These are phyloP conservation scores for Olyra latifolia DNA, from an alignment of 176 grass and related monocot genomes.

Conservation along the genomic window DNA sequence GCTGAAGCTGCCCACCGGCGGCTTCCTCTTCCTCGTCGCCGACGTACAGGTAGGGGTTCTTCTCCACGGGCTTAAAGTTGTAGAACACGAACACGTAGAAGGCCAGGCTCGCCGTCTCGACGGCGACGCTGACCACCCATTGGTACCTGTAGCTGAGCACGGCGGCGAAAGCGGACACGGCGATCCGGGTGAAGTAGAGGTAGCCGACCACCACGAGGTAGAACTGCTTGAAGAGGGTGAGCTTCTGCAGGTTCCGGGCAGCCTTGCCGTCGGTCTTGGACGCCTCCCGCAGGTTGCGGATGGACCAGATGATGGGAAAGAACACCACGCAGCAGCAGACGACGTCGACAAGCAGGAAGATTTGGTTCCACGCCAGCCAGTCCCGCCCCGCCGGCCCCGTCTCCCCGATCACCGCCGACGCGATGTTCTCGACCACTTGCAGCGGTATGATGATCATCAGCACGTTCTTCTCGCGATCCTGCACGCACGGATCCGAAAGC, in stretches of 20 bases:
- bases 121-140: constrained; percentile 45
- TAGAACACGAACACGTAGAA: constrained; percentile 63
- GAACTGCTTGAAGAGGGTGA: constrained; percentile 73
- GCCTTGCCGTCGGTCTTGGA: constrained; percentile 76
- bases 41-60: constrained; percentile 60
- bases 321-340: constrained; percentile 61
- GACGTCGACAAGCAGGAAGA: constrained; percentile 70
- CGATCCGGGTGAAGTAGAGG: constrained; percentile 71
- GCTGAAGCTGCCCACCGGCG: constrained; percentile 47
- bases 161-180: constrained; percentile 28
- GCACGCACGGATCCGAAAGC: background rate
- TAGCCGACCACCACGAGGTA: constrained; percentile 62
- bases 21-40: constrained; percentile 59
- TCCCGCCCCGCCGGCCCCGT: constrained; percentile 47
- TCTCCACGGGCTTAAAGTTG: constrained; percentile 57
- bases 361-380: constrained; percentile 62
- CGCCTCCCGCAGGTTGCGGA: constrained; percentile 60
- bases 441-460: constrained; percentile 60
- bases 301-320: constrained; percentile 75
- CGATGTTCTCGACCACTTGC: constrained; percentile 69
- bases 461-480: constrained; percentile 70
- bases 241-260: constrained; percentile 67
- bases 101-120: constrained; percentile 37
- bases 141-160: constrained; percentile 57
- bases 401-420: constrained; percentile 59